Base-by-base conservation (phyloP, 371 early-diverging fungal genomes). In the Apophysomyces sp. region DNA sequence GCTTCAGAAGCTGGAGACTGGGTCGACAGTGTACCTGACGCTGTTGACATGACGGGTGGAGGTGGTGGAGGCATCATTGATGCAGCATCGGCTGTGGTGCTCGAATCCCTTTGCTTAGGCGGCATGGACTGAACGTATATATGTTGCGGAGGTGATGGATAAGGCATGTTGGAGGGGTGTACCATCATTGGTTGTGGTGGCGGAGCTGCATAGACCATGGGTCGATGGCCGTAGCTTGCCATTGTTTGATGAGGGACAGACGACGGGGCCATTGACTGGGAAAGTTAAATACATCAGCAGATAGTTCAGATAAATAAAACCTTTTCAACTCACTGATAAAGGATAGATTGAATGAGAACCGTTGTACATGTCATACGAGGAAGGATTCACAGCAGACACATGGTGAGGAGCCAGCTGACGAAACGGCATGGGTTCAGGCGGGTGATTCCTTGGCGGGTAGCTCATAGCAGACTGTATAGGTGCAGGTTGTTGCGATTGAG, bases 121-220 rank as follows among this genome's bases (percentile, higher is more conserved):
- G 49, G 49, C 27, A 44, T 21, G 7, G 49, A 21, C 21, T 44
- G 49, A 3, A 44, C 49, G 24, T 44, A 44, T 21, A 44, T 44
- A 21, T 44, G 49, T 21, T 67, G 67, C 15, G 67, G 67, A 15
- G 67, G 67, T n/a, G 67, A 63, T 30, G 67, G 67, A 32, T 67
- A 67, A n/a, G 67, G 62, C 55, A 67, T 58, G 16, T 57, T 62
- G 12, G 54, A 36, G 15, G 55, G 51, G 15, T 63, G 64, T 9
- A 55, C 49, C 27, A 64, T 58, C 21, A 64, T 31, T 39, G 52
- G 58, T 16, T 63, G 64, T 49, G 63, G 49, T 11, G 49, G 27
- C 49, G 49, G 49, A 21, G 49, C 49, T 16, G 49, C 32, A 29
- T 64, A 59, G 21, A 55, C 55, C 30, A 59, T 58, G 5, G 44